Conservation (phyloP, 495 filamentous ascomycete genomes). For the Haplographium delicatum region DNA sequence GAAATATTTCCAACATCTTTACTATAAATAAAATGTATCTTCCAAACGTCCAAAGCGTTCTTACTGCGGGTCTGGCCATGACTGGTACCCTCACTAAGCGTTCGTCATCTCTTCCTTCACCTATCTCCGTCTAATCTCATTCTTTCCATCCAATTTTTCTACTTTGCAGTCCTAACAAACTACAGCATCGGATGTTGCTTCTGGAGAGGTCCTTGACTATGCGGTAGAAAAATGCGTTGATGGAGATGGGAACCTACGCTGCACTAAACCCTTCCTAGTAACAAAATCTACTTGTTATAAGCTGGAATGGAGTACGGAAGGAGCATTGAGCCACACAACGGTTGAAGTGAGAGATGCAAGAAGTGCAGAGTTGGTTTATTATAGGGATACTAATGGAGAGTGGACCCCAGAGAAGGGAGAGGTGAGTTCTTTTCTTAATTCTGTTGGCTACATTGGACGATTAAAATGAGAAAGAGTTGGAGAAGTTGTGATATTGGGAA, state of each 20-base stretch:
- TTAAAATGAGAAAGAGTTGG: not conserved
- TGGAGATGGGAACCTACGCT: slow-evolving; percentile 28
- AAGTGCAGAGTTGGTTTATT: slow-evolving; percentile 33
- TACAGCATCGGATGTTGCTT: slow-evolving; percentile 22
- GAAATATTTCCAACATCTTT: too few relatives aligned
- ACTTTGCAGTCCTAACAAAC: not conserved
- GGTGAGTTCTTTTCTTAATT: slow-evolving; percentile 10
- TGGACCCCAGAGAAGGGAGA: slow-evolving; percentile 34
- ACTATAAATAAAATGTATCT: slow-evolving; percentile 26
- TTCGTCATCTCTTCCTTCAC: slow-evolving; percentile 1
- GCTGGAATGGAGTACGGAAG: slow-evolving; percentile 34
- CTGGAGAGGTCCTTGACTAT: slow-evolving; percentile 32
- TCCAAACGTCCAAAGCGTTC: slow-evolving; percentile 26
- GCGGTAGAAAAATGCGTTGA: slow-evolving; percentile 32
- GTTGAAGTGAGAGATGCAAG: slow-evolving; percentile 35
- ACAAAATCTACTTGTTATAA: slow-evolving; percentile 31
- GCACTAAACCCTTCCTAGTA: slow-evolving; percentile 33
- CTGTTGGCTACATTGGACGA: not conserved
- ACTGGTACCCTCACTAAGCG: slow-evolving; percentile 24
- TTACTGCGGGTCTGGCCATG: slow-evolving; percentile 30
- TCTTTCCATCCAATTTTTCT: too few relatives aligned
- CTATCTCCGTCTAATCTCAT: not conserved
- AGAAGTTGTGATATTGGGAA: too few relatives aligned
- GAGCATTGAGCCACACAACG: slow-evolving; percentile 33
- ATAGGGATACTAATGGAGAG: slow-evolving; percentile 36